Conservation (phyloP, 129 eudicot species). For the Cynara cardunculus region DNA sequence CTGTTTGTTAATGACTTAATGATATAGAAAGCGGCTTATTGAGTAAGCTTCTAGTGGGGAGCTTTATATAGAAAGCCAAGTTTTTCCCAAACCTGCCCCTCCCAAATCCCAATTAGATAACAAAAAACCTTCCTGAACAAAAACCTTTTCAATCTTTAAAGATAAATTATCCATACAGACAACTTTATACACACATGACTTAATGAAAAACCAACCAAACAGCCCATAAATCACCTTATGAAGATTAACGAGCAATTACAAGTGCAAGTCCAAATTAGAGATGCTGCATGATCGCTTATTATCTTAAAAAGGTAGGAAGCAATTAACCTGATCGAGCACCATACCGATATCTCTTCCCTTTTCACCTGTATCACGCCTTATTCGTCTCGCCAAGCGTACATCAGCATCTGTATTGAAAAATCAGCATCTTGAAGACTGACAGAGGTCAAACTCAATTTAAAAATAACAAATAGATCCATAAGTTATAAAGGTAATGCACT, state of each 20-base stretch:
- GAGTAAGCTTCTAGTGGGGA: too few relatives aligned
- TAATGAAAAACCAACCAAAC: not conserved
- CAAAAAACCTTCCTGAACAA: too few relatives aligned
- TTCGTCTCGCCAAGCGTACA: slow-evolving; percentile 84
- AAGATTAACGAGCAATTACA: not conserved
- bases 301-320: not conserved
- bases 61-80: too few relatives aligned
- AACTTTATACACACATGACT: too few relatives aligned
- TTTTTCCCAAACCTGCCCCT: too few relatives aligned
- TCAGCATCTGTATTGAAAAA: slow-evolving; percentile 83
- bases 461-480: not conserved
- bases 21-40: too few relatives aligned
- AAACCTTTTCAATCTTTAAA: too few relatives aligned
- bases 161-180: too few relatives aligned
- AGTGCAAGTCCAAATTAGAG: not conserved
- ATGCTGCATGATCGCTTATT: not conserved
- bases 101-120: too few relatives aligned
- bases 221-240: not conserved
- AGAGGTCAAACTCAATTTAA: not conserved
- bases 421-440: slow-evolving; percentile 34
- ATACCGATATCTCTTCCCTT: slow-evolving; percentile 68
- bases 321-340: slow-evolving; percentile 72
- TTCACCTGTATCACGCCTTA: slow-evolving; percentile 80
- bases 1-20: too few relatives aligned
- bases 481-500: not conserved